Base-by-base conservation (phyloP, 768 basidiomycete genomes). In the Exsudoporus frostii region DNA sequence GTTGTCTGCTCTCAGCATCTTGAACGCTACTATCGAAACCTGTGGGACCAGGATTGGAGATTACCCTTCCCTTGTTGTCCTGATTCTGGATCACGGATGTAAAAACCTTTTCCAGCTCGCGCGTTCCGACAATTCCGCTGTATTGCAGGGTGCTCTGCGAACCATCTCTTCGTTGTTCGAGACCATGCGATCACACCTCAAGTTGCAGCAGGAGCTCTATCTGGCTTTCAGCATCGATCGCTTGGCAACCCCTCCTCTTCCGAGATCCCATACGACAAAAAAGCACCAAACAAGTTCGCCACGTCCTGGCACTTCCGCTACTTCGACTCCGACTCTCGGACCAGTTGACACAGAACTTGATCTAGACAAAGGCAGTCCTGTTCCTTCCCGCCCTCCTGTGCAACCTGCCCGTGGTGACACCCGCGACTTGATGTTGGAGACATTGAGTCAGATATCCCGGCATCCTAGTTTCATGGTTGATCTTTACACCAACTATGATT, bases 61-160 rank as follows among this genome's bases (percentile, higher is more conserved):
- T 25, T 98, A 88, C 69, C 83, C 88, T 7, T 91, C 90, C 7
- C 74, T 98, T 32, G 75, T 84, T 45, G 76, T 79, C 25, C 83
- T 98, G 50, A 76, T 98, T 32, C 73, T 90, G 14, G 96, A 99
- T 65, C 79, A 88, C 44, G 94, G 91, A 1, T 98, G 96, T 79
- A 95, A 96, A 74, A 94, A 89, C 65, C 83, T 99, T 30, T 98
- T 99, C 78, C 95, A 97, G 73, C 83, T 99, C 33, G 94, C 93
- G 20, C 84, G 95, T 33, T 94, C 93, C 2, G 94, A 97, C 57
- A 90, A 91, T 53, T 79, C 82, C 9, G 77, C 80, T 43, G 81
- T 99, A 45, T 79, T 98, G 10, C 85, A 92, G 41, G 76, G 83
- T 50, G 79, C 93, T 17, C 76, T 99, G 25, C 87, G 96, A 24